Evolutionary conservation across 2,329 filamentous ascomycete genomes (phyloP).

Genomic region (Colletotrichum musicola): DNA sequence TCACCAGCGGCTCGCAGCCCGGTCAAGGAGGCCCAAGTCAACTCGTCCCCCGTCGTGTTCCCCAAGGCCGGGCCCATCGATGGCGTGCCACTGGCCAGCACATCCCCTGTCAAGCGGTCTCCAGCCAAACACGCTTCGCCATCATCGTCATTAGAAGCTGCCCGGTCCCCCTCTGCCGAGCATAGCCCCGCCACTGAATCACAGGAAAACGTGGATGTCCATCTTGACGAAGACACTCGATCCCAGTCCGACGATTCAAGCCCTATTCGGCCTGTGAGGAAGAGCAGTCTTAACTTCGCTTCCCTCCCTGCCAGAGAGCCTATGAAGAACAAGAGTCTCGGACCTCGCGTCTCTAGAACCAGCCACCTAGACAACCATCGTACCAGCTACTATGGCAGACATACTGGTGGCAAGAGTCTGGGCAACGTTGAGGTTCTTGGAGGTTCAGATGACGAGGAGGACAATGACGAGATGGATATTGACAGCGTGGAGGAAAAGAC

Average conservation of each 20-base stretch:
- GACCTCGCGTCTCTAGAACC: conserved; percentile 77
- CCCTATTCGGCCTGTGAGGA: conserved; percentile 82
- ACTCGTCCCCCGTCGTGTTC: conserved; percentile 37
- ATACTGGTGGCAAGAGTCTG: conserved; percentile 80
- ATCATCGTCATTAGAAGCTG: conserved; percentile 9
- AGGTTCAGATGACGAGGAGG: conserved; percentile 58
- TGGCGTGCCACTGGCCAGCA: conserved; percentile 41
- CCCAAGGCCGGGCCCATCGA: conserved; percentile 42
- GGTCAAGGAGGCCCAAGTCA: conserved; percentile 17
- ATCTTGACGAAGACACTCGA: conserved; percentile 60
- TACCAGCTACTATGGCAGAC: conserved; percentile 79
- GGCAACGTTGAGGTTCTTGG: conserved; percentile 59
- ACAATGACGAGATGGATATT: conserved; percentile 67
- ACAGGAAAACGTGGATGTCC: conserved; percentile 42
- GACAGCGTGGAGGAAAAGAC: conserved; percentile 62
- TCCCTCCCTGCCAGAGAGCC: conserved; percentile 93
- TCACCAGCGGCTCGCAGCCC: conserved; percentile 40
- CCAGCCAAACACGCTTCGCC: conserved; percentile 43
- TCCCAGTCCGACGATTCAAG: conserved; percentile 79
- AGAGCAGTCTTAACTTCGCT: conserved; percentile 95
- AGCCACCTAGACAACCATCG: conserved; percentile 83
- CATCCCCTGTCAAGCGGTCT: conserved; percentile 40
- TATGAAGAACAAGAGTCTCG: conserved; percentile 86
- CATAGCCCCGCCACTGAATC: conserved; percentile 14
- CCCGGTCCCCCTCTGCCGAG: conserved; percentile 20